Evolutionary conservation across 2,329 filamentous ascomycete species (phyloP), one percentile per base, ranked within the genome.

Genomic region (Aspergillus ochraceus): DNA sequence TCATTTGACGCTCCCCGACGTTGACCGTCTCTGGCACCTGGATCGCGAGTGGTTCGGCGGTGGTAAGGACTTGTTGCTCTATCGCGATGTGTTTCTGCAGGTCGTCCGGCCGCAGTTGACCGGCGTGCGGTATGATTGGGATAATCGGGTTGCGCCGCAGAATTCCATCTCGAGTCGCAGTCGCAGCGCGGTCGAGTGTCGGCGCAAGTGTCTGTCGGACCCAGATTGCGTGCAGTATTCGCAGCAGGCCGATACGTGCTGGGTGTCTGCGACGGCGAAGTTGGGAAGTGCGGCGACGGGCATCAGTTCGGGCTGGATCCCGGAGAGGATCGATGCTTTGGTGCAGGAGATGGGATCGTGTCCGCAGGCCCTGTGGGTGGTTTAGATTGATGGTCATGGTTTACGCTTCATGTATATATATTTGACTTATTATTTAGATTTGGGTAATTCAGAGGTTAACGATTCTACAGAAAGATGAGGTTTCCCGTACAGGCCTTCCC

Each of bases 1-100:
- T 60, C 80, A 81, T 64, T 71, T 84, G 49, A 68, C 71, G 0
- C 70, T 76, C 0, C 64, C 71, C 1, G 76, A 82, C 30, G 76
- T 78, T 9, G 68, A 72, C n/a, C 68, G 71, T 10, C 69, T 83
- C 54, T 78, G 74, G 67, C 69, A 70, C 10, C 77, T 83, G 29
- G 78, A 83, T 29, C 50, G 53, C 17, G 9, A 11, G 8, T 60
- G 58, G 58, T 24, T 24, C 11, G 36, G 26, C 4, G 45, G 61
- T n/a, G 68, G 68, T 42, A 70, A 69, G 19, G 58, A 62, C 2
- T 54, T 68, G 10, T 52, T 72, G 17, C 49, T 71, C 10, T 70
- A 71, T 54, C 60, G 61, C 6, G 70, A 72, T 46, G 69, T 72
- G 10, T 72, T 71, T 54, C 66, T 64, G 9, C 61, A 68, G 24